These are phyloP conservation scores for Zasmidium citrigriseum DNA, from an alignment of 2,329 filamentous ascomycete genomes.

Conservation along the genomic window DNA sequence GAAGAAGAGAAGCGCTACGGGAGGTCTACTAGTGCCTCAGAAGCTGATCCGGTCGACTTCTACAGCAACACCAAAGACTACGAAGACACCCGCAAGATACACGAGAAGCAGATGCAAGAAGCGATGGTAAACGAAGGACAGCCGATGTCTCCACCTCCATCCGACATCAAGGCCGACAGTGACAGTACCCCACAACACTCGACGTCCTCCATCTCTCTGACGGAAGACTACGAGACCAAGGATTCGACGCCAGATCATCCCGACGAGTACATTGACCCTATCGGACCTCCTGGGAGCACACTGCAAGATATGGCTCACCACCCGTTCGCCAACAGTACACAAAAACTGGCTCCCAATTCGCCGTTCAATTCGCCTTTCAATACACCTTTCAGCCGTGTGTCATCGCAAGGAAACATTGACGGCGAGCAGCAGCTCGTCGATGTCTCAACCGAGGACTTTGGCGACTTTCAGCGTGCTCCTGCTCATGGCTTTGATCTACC, in stretches of 20 bases:
- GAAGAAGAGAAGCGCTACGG: slow-evolving; percentile 24
- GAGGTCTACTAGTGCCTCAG: slow-evolving; percentile 20
- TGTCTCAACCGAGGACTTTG: slow-evolving; percentile 14
- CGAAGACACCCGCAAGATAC: slow-evolving; percentile 38
- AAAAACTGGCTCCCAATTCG: slow-evolving; percentile 27
- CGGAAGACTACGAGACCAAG: slow-evolving; percentile 4
- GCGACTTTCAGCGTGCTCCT: slow-evolving; percentile 6
- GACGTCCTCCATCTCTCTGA: slow-evolving; percentile 1
- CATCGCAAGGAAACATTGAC: slow-evolving; percentile 9
- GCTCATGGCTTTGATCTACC: not conserved
- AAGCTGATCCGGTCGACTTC: slow-evolving; percentile 19
- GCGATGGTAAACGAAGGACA: slow-evolving; percentile 38
- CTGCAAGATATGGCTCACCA: slow-evolving; percentile 33
- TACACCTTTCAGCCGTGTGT: not conserved
- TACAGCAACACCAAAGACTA: slow-evolving; percentile 9
- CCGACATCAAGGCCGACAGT: slow-evolving; percentile 14
- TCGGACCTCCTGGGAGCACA: slow-evolving; percentile 24
- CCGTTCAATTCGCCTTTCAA: too few species aligned
- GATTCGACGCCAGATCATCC: slow-evolving; percentile 20
- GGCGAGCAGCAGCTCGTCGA: slow-evolving; percentile 24
- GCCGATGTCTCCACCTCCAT: slow-evolving; percentile 35
- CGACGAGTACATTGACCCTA: slow-evolving; percentile 30
- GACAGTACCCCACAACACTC: slow-evolving; percentile 2
- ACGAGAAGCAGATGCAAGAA: slow-evolving; percentile 38
- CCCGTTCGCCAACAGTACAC: slow-evolving; percentile 46